A percentile compares a stretch with the other conserved stretches of the same genome.
Conservation (phyloP, 495 filamentous ascomycete species). For the Filosporella fistucella region DNA sequence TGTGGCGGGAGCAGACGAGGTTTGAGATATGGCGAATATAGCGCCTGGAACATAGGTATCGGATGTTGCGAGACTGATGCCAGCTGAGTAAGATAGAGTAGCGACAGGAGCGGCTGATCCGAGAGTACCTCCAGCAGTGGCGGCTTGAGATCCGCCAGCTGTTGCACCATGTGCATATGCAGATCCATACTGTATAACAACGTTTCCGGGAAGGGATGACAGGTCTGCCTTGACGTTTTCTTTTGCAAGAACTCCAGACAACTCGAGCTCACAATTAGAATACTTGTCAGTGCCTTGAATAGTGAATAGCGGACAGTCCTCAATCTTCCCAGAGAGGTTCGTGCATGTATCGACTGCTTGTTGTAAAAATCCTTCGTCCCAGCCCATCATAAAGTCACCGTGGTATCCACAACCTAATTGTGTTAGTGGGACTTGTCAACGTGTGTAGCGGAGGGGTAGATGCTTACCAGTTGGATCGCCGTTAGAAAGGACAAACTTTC, state of each 20-base stretch:
- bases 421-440: slow-evolving; percentile 2
- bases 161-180: slow-evolving; percentile 34
- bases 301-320: slow-evolving; percentile 56
- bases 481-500: slow-evolving; percentile 76
- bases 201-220: slow-evolving; percentile 45
- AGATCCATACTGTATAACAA: slow-evolving; percentile 47
- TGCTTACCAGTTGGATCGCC: slow-evolving; percentile 67
- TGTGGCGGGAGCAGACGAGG: not conserved
- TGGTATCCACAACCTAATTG: slow-evolving; percentile 36
- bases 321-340: slow-evolving; percentile 45
- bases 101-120: slow-evolving; percentile 1
- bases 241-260: slow-evolving; percentile 34
- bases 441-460: slow-evolving; percentile 1
- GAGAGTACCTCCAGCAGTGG: slow-evolving; percentile 3
- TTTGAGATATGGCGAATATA: slow-evolving; percentile 16
- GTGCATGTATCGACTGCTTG: slow-evolving; percentile 56
- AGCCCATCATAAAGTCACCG: slow-evolving; percentile 78
- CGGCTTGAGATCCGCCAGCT: slow-evolving; percentile 1
- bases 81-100: slow-evolving; percentile 9
- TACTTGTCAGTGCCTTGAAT: slow-evolving; percentile 38
- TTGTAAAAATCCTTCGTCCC: slow-evolving; percentile 63
- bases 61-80: slow-evolving; percentile 12
- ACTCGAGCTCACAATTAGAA: slow-evolving; percentile 36
- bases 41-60: slow-evolving; percentile 19
- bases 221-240: slow-evolving; percentile 36